Conservation (phyloP, 768 basidiomycete species). For the Lanmaoa rubissima region DNA sequence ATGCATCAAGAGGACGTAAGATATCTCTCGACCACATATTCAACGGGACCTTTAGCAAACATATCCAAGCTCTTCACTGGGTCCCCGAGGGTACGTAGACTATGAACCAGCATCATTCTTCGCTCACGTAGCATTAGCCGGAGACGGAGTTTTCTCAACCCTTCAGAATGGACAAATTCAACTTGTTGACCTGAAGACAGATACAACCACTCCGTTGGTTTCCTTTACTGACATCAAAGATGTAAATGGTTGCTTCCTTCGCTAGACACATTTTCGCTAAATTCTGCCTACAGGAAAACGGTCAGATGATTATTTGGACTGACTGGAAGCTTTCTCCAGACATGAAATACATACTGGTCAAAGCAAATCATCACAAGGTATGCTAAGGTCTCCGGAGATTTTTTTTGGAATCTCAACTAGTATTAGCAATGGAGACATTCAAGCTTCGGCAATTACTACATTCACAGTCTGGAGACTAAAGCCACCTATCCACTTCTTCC, state of each 20-base stretch:
- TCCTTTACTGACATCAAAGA: constrained; percentile 57
- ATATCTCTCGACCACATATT: constrained; percentile 89
- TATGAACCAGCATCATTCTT: background rate
- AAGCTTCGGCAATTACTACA: constrained; percentile 86
- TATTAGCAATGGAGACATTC: constrained; percentile 92
- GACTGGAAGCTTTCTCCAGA: constrained; percentile 87
- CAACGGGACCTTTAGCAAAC: constrained; percentile 78
- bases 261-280: background rate
- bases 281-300: constrained; percentile 47
- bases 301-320: constrained; percentile 46
- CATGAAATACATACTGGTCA: constrained; percentile 85
- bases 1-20: constrained; percentile 53
- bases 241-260: constrained; percentile 39
- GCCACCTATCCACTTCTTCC: constrained; percentile 68
- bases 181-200: constrained; percentile 78
- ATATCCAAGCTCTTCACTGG: constrained; percentile 64
- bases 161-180: constrained; percentile 61
- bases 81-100: constrained; percentile 77
- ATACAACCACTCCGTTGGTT: constrained; percentile 63
- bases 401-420: constrained; percentile 4
- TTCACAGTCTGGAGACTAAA: constrained; percentile 75
- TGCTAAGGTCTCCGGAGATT: background rate
- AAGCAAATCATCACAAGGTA: constrained; percentile 73
- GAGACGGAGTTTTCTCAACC: constrained; percentile 88
- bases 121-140: constrained; percentile 53